Evolutionary conservation across 2,329 filamentous ascomycete species (phyloP), one percentile per base, ranked within the genome.

Genomic region (Hypoxylon sp.): DNA sequence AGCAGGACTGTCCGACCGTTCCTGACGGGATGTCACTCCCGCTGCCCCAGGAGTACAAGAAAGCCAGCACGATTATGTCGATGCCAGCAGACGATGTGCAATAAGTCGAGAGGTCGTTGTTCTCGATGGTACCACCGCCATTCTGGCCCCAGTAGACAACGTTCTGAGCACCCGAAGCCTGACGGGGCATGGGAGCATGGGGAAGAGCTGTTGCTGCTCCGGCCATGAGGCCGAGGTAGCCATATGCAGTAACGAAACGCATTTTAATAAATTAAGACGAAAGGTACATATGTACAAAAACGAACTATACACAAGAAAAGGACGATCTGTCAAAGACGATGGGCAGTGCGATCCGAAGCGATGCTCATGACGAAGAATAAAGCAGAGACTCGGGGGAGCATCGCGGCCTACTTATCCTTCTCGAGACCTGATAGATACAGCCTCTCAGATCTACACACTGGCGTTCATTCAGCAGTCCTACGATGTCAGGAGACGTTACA

Each of bases 61-160:
- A 83, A 16, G 80, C 73, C 5, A 83, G 73, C 1, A 82, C 80
- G 32, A 83, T 71, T 39, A 83, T 77, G 65, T 83, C 79, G 47
- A 83, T 78, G 12, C 79, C 80, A 0, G 79, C 65, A 7, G 72
- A 70, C 0, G 74, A 63, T 9, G 72, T 76, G 65, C 81, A 82
- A 72, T 82, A 82, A 4, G 71, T 56, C 45, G 74, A 70, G 52
- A 80, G 74, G 65, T 80, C 76, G 41, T 78, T 78, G 66, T 79
- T 77, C 65, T 78, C 77, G 29, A 76, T 68, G 3, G 74, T 78
- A 6, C 75, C 74, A 61, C 77, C 72, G 30, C 72, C 72, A 27
- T 74, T 74, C 53, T 74, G 72, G n/a, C 72, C 72, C 72, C 72
- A 74, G 57, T 74, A 74, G n/a, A 72, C 63, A 8, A 81, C 79